Evolutionary conservation across 2,329 filamentous ascomycete species (phyloP).

Genomic region (Gaeumannomyces sp.): DNA sequence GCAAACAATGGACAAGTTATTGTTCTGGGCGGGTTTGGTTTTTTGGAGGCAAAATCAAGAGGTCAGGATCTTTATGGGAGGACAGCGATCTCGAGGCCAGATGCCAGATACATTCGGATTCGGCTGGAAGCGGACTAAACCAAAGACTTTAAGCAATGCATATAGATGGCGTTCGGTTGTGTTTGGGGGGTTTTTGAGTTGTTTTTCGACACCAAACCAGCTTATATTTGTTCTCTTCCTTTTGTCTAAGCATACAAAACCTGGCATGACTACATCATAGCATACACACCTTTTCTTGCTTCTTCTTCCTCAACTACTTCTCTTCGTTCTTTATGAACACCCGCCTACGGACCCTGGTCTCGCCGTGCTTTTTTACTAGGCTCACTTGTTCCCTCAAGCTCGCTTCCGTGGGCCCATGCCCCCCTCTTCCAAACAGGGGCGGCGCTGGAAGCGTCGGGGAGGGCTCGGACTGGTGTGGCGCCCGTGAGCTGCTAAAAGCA

Average conservation of each 20-base stretch:
- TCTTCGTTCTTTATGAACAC: not conserved
- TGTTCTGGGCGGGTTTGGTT: no score
- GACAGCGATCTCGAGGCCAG: not conserved
- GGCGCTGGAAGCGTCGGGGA: no score
- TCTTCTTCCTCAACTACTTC: not conserved
- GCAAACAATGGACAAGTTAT: not conserved
- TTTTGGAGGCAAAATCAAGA: not conserved
- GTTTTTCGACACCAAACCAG: not conserved
- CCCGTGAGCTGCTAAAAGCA: no score
- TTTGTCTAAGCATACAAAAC: slow-evolving; percentile 1
- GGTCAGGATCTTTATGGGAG: not conserved
- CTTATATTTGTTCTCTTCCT: not conserved
- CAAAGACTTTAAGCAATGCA: not conserved
- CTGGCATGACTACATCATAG: slow-evolving; percentile 4
- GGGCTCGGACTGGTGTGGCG: no score
- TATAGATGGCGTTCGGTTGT: slow-evolving; percentile 4
- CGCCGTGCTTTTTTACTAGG: not conserved
- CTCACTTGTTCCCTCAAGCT: no score
- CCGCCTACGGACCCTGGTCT: not conserved
- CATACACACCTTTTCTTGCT: not conserved
- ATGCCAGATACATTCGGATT: not conserved
- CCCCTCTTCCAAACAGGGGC: no score
- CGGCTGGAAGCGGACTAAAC: not conserved
- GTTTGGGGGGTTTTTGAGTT: not conserved
- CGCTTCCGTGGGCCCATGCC: no score